Percentiles rank a stretch among this genome's conserved stretches.
These are phyloP conservation scores for Phlyctochytrium arcticum DNA, from an alignment of 192 early-diverging fungal species.

Conservation along the genomic window DNA sequence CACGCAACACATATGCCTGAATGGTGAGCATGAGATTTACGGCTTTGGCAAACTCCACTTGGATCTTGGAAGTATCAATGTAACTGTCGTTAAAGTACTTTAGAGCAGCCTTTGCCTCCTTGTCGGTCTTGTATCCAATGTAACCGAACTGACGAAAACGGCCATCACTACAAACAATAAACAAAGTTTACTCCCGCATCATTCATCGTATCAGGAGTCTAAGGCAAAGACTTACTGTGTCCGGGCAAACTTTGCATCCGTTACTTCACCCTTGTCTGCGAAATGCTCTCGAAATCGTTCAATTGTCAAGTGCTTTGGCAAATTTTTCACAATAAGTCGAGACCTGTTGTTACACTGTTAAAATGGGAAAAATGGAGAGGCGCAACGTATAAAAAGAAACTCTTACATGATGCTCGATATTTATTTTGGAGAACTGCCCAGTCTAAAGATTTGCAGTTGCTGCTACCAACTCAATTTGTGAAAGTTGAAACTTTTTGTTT, in stretches of 20 bases:
- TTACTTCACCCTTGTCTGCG: conserved; percentile 76
- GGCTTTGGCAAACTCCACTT: conserved; percentile 82
- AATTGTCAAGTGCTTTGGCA: conserved; percentile 85
- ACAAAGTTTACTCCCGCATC: too few species aligned
- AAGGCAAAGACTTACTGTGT: conserved; percentile 55
- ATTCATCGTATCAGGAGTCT: background rate
- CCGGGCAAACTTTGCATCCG: conserved; percentile 86
- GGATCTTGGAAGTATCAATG: conserved; percentile 85
- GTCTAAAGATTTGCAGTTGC: too few species aligned
- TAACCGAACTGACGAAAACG: conserved; percentile 85
- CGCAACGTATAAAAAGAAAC: too few species aligned
- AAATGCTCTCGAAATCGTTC: conserved; percentile 88
- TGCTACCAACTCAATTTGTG: too few species aligned
- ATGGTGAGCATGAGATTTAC: conserved; percentile 49
- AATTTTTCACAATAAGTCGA: conserved; percentile 92
- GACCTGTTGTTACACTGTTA: conserved; percentile 24
- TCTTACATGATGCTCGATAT: too few species aligned
- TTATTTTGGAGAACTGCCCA: too few species aligned
- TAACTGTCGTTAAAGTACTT: conserved; percentile 87
- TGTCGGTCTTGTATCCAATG: conserved; percentile 84
- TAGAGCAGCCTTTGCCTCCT: conserved; percentile 77
- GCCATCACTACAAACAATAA: conserved; percentile 55
- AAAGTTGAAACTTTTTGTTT: too few species aligned
- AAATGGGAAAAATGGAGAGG: too few species aligned
- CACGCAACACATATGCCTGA: too few species aligned